Conservation (phyloP, 805 yeast genomes). For the Starmera pachycereana region DNA sequence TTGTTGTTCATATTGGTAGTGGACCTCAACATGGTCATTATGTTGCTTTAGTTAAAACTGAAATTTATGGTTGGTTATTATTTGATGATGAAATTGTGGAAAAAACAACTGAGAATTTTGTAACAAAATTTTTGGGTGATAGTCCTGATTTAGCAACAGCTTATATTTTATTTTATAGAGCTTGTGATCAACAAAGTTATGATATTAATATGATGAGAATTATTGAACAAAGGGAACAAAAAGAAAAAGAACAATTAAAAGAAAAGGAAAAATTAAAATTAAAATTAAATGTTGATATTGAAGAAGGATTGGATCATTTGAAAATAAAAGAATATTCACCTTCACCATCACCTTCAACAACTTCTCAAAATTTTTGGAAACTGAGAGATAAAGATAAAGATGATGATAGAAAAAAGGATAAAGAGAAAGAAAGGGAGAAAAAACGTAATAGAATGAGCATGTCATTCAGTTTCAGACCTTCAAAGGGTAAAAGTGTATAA, state of each 20-base stretch:
- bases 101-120: slow-evolving; percentile 72
- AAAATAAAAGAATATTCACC: too few relatives aligned
- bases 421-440: slow-evolving; percentile 1
- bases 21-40: slow-evolving; percentile 98
- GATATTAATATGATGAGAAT: slow-evolving; percentile 1
- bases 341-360: too few relatives aligned
- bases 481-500: neutral
- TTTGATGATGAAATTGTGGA: slow-evolving; percentile 96
- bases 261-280: neutral
- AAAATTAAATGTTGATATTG: neutral
- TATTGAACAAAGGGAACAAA: neutral
- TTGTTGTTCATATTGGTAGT: slow-evolving; percentile 92
- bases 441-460: slow-evolving; percentile 17
- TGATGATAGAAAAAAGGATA: slow-evolving; percentile 1
- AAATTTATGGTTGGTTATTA: slow-evolving; percentile 74
- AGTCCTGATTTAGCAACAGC: slow-evolving; percentile 86
- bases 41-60: slow-evolving; percentile 74
- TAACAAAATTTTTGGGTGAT: slow-evolving; percentile 80
- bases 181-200: slow-evolving; percentile 32
- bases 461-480: slow-evolving; percentile 9
- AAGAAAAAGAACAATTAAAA: neutral
- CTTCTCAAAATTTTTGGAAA: slow-evolving; percentile 10
- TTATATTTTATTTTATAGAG: slow-evolving; percentile 75
- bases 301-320: too few relatives aligned
- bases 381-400: slow-evolving; percentile 3